Percentiles rank a stretch among this genome's conserved stretches.
These are phyloP conservation scores for Exobasidium cylindrosporum DNA, from an alignment of 1,284 basidiomycete genomes.

Conservation along the genomic window DNA sequence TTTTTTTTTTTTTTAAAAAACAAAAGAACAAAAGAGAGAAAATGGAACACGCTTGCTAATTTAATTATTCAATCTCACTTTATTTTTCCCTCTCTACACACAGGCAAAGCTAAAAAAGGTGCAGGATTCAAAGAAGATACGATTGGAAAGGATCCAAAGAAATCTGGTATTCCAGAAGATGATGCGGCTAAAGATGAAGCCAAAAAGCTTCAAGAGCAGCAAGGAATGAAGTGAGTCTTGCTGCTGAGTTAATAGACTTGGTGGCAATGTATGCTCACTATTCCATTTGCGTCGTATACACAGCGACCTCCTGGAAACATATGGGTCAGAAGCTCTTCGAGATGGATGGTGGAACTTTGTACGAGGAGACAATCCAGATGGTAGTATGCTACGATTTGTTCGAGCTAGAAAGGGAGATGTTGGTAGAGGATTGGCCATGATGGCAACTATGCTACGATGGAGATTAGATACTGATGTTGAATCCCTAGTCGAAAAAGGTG, in stretches of 20 bases:
- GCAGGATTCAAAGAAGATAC: conserved; percentile 18
- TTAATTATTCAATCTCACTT: conserved; percentile 12
- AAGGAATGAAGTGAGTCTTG: conserved; percentile 49
- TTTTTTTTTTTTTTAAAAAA: conserved; percentile 15
- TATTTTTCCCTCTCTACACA: neutral
- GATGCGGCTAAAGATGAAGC: conserved; percentile 49
- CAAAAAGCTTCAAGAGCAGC: conserved; percentile 44
- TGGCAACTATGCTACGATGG: conserved; percentile 50
- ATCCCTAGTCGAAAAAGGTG: conserved; percentile 23
- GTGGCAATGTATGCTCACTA: too few relatives aligned
- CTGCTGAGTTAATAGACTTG: too few relatives aligned
- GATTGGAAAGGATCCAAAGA: conserved; percentile 22
- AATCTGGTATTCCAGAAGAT: conserved; percentile 49
- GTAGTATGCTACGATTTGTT: conserved; percentile 54
- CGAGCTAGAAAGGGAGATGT: conserved; percentile 56
- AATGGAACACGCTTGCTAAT: conserved; percentile 17
- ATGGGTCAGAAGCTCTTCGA: conserved; percentile 54
- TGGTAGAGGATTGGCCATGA: conserved; percentile 55
- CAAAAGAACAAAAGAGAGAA: conserved; percentile 30
- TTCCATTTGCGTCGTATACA: too few relatives aligned
- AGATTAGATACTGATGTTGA: conserved; percentile 32
- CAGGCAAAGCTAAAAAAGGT: conserved; percentile 18
- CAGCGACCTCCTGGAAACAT: conserved; percentile 53
- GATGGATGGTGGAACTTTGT: conserved; percentile 54
- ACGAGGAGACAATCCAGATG: conserved; percentile 46